phyloP scores from a whole-genome alignment of 768 basidiomycete genomes.

The Clathrus columnatus region DNA sequence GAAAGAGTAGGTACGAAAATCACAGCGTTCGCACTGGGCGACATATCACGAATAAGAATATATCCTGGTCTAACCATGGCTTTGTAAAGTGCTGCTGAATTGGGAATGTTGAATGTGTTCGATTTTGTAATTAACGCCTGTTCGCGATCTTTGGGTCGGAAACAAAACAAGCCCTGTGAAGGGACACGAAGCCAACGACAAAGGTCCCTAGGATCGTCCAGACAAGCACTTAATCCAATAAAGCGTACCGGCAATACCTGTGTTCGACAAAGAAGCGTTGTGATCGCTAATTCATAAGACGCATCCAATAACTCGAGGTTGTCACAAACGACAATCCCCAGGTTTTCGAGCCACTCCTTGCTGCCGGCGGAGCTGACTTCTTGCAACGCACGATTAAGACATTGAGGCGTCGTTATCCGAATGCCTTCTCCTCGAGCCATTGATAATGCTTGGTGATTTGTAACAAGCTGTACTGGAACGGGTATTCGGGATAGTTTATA shows the following conservation, averaged over 20 bases:
- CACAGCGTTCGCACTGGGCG: conserved; percentile 45
- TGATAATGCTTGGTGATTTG: conserved; percentile 22
- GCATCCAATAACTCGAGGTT: conserved; percentile 77
- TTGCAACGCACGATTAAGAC: conserved; percentile 32
- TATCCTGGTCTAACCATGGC: conserved; percentile 89
- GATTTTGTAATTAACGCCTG: conserved; percentile 61
- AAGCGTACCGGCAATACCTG: conserved; percentile 57
- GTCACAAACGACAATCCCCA: conserved; percentile 72
- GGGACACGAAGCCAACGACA: conserved; percentile 79
- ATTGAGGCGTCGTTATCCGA: conserved; percentile 48
- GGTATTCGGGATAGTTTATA: conserved; percentile 40
- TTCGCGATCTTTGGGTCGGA: conserved; percentile 76
- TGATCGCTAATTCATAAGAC: conserved; percentile 74
- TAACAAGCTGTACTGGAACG: conserved; percentile 23
- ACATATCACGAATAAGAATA: conserved; percentile 48
- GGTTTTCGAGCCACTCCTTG: conserved; percentile 24
- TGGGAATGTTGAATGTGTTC: conserved; percentile 76
- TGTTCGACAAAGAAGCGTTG: conserved; percentile 57
- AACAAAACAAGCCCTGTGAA: conserved; percentile 54
- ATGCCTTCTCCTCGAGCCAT: conserved; percentile 31
- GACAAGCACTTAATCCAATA: conserved; percentile 68
- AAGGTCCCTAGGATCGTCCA: conserved; percentile 73
- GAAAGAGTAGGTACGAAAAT: conserved; percentile 83
- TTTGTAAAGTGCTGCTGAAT: conserved; percentile 82
- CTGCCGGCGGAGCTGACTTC: conserved; percentile 15